phyloP scores from a whole-genome alignment of 768 basidiomycete species.

The Dacryopinax primogenitus region DNA sequence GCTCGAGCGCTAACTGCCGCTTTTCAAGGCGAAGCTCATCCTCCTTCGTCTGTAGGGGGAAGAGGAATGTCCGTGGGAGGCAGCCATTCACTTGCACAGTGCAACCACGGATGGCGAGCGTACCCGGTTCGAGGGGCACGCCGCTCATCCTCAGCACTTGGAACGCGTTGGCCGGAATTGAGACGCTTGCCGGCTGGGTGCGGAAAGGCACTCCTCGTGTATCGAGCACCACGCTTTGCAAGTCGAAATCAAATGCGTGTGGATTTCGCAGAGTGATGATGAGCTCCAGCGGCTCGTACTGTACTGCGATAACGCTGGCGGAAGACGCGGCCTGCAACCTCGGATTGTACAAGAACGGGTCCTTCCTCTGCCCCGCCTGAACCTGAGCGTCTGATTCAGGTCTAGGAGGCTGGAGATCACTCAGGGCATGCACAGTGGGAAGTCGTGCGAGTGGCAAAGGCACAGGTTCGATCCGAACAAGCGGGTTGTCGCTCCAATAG shows the following conservation, averaged over 20 bases:
- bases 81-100: slow-evolving; percentile 65
- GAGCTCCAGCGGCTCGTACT: slow-evolving; percentile 73
- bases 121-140: slow-evolving; percentile 50
- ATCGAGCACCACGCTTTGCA: slow-evolving; percentile 62
- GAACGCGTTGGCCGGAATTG: slow-evolving; percentile 60
- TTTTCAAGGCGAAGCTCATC: slow-evolving; percentile 43
- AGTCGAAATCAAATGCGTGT: slow-evolving; percentile 80
- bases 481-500: slow-evolving; percentile 77
- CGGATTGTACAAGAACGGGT: slow-evolving; percentile 90
- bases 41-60: slow-evolving; percentile 58
- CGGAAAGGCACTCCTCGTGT: slow-evolving; percentile 70
- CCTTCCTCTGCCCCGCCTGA: slow-evolving; percentile 43
- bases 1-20: slow-evolving; percentile 44
- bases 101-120: slow-evolving; percentile 64
- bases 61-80: slow-evolving; percentile 50
- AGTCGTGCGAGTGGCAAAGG: slow-evolving; percentile 61
- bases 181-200: slow-evolving; percentile 46
- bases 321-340: slow-evolving; percentile 45
- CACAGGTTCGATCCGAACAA: slow-evolving; percentile 63
- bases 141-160: slow-evolving; percentile 63
- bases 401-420: slow-evolving; percentile 19
- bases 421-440: slow-evolving; percentile 54
- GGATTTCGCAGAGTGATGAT: slow-evolving; percentile 79
- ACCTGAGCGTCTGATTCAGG: background rate
- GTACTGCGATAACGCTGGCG: slow-evolving; percentile 53